Conservation (phyloP, 306 rosid genomes). For the Sicyos baderoa region DNA sequence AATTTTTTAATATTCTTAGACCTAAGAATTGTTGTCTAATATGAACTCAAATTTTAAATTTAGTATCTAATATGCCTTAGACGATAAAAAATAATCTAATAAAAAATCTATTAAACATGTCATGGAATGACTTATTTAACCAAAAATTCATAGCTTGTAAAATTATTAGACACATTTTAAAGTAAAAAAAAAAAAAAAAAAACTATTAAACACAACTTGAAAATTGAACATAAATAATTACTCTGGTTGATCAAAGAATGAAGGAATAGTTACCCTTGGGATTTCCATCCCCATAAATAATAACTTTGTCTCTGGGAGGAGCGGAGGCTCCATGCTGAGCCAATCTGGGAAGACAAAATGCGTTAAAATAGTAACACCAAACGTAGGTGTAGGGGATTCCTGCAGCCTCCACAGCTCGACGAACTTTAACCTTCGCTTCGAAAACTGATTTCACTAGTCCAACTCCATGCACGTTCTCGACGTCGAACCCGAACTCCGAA, state of each 20-base stretch:
- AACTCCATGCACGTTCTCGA: slow-evolving; percentile 6
- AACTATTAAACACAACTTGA: too few relatives aligned
- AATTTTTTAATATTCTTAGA: too few relatives aligned
- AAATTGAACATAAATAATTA: too few relatives aligned
- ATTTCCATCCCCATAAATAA: slow-evolving; percentile 5
- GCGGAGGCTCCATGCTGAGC: slow-evolving; percentile 1
- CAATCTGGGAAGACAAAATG: not conserved
- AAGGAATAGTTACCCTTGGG: slow-evolving; percentile 8
- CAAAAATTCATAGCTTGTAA: too few relatives aligned
- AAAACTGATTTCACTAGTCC: not conserved
- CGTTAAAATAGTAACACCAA: not conserved
- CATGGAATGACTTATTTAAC: too few relatives aligned
- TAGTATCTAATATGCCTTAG: too few relatives aligned
- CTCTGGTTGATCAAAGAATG: not conserved
- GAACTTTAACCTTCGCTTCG: not conserved
- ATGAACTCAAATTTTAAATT: too few relatives aligned
- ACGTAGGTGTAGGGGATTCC: slow-evolving; percentile 3
- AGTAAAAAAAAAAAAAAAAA: too few relatives aligned
- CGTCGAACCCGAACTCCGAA: not conserved
- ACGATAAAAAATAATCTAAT: too few relatives aligned
- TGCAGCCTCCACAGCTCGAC: slow-evolving; percentile 2
- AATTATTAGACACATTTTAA: too few relatives aligned
- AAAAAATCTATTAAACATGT: too few relatives aligned
- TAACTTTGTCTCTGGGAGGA: slow-evolving; percentile 7
- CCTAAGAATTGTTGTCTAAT: too few relatives aligned